Base-by-base conservation (phyloP, 2,329 filamentous ascomycete genomes). In the Aureobasidium lini region DNA sequence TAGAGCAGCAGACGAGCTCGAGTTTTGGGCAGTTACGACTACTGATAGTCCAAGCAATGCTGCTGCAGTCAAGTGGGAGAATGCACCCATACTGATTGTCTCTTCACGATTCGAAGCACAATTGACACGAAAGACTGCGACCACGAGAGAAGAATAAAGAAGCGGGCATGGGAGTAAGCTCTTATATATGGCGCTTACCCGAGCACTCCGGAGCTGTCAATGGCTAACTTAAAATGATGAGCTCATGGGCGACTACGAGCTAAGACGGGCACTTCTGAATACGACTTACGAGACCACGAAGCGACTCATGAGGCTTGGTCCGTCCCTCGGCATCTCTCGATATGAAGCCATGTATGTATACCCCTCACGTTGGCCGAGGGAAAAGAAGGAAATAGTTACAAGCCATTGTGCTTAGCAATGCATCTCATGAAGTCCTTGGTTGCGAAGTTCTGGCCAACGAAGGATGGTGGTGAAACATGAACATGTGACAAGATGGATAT, bases 1-100 rank as follows among this genome's bases (percentile, higher is more conserved):
- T 15, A 79, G 64, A 31, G 50, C 13, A 1, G 10, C 18, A 57
- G 4, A 46, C 10, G 54, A 57, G 15, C 23, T 56, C 10, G 59
- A 57, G 16, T 61, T 61, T 9, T 57, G 59, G 16, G 59, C 59
- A 44, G 37, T 29, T 13, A 36, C 47, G 6, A 28, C 48, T 36
- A 16, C 23, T 34, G 57, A 39, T 18, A 59, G 8, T 3, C 15
- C 47, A 53, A 48, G 6, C 7, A 59, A 9, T 10, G 47, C 48
- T 39, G 39, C 46, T 31, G 18, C 47, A 31, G 44, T 15, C 18
- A 40, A 48, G 13, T 40, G 34, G 32, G 42, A 57, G 6, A 40
- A 6, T 32, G 10, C 31, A 39, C 23, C 10, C 54, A 57, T 57
- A 23, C 23, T 23, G 23, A 23, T 23, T 23, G 15, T 29, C 36